Percentiles rank a stretch among this genome's conserved stretches.
Evolutionary conservation across 495 filamentous ascomycete species (phyloP).

Genomic region (Hypoxylon cercidicola): DNA sequence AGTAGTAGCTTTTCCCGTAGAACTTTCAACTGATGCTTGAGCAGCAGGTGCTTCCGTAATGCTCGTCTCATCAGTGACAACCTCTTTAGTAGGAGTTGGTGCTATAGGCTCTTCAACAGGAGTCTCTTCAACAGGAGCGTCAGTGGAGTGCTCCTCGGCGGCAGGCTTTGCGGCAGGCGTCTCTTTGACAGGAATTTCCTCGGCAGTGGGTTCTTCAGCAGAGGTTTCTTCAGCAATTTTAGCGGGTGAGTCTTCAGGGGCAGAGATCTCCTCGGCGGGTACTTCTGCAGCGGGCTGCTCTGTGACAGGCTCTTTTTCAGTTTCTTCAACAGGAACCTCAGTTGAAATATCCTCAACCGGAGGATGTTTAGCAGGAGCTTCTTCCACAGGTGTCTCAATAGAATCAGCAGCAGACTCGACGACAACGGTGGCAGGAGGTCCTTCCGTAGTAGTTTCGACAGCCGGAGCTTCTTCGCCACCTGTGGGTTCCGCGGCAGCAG

Average conservation of each 20-base stretch:
- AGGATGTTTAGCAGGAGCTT: constrained; percentile 9
- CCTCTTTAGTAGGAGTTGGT: too few species aligned
- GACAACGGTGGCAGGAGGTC: not conserved
- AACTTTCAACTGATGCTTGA: too few species aligned
- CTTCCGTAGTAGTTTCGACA: constrained; percentile 10
- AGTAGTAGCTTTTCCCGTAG: too few species aligned
- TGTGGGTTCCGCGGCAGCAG: constrained; percentile 8
- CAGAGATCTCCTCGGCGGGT: constrained; percentile 9
- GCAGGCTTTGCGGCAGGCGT: too few species aligned
- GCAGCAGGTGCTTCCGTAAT: too few species aligned
- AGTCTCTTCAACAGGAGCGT: too few species aligned
- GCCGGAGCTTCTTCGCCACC: too few species aligned
- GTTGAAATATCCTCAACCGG: constrained; percentile 6
- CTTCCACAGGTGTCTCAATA: not conserved
- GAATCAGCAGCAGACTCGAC: constrained; percentile 7
- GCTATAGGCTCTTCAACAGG: too few species aligned
- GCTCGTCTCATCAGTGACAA: too few species aligned
- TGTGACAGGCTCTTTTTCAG: constrained; percentile 13
- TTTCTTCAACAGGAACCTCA: constrained; percentile 2
- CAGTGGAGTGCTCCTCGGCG: too few species aligned
- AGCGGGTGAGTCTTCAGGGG: not conserved
- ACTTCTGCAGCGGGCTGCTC: constrained; percentile 32
- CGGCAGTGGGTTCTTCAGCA: constrained; percentile 2
- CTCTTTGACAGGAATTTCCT: not conserved
- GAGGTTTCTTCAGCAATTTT: constrained; percentile 10